These are phyloP conservation scores for Parmelia sp. DNA, from an alignment of 495 filamentous ascomycete genomes.

Conservation along the genomic window DNA sequence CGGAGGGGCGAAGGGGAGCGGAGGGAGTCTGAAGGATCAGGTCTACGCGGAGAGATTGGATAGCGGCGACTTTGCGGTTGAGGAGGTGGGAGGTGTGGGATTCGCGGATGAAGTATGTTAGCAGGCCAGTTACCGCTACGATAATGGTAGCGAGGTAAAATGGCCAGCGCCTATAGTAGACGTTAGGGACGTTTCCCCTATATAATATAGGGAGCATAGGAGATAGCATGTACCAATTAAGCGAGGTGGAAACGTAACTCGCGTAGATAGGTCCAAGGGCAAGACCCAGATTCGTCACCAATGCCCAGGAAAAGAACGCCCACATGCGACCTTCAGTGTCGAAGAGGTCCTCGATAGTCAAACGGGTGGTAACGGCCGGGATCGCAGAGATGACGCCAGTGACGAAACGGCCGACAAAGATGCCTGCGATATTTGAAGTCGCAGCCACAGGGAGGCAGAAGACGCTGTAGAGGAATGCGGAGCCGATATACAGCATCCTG, in stretches of 20 bases:
- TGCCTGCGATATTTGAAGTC: conserved; percentile 20
- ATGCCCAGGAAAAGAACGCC: conserved; percentile 31
- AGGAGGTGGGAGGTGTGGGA: background rate
- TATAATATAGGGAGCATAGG: background rate
- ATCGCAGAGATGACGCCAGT: conserved; percentile 32
- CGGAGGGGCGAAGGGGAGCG: background rate
- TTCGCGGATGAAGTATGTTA: conserved; percentile 4
- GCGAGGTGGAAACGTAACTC: conserved; percentile 22
- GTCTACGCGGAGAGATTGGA: background rate
- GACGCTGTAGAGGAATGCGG: conserved; percentile 27
- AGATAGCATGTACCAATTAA: background rate
- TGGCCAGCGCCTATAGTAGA: conserved; percentile 21
- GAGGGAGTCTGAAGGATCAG: conserved; percentile 1
- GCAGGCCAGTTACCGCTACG: background rate
- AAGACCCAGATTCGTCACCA: conserved; percentile 28
- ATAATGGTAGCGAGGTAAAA: conserved; percentile 25
- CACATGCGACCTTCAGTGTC: conserved; percentile 28
- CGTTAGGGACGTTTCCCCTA: background rate
- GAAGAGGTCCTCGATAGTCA: conserved; percentile 35
- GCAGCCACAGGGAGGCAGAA: conserved; percentile 28
- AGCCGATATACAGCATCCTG: conserved; percentile 29
- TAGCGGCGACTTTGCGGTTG: background rate
- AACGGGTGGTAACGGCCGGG: conserved; percentile 28
- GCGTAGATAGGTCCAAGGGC: conserved; percentile 30
- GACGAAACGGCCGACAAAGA: conserved; percentile 28